Percentiles rank a stretch among this genome's conserved stretches.
phyloP scores from a whole-genome alignment of 2,329 filamentous ascomycete genomes.

The Drechslerella dactyloides region DNA sequence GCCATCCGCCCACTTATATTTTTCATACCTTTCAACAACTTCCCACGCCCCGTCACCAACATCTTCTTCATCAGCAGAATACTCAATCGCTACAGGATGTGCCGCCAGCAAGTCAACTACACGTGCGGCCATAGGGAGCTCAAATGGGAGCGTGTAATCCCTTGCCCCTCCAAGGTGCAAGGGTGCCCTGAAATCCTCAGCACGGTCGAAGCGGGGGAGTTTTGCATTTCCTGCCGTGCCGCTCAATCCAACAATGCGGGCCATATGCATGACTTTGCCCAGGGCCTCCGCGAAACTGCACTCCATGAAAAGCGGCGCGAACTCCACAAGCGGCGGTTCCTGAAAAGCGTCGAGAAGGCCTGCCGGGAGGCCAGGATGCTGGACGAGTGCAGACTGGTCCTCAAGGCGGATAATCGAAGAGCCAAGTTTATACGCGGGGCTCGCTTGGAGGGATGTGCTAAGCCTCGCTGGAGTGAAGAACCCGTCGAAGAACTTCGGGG shows the following conservation, averaged over 20 bases:
- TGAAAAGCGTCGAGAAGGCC: neutral
- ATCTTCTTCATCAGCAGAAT: neutral
- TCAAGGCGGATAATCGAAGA: too few species aligned
- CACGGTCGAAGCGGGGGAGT: neutral
- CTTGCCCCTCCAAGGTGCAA: neutral
- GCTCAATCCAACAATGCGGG: neutral
- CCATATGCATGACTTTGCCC: neutral
- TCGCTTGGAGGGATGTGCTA: too few species aligned
- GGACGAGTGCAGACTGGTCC: neutral
- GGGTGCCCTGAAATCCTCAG: neutral
- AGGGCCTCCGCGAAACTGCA: neutral
- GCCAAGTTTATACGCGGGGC: too few species aligned
- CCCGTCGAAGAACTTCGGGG: neutral
- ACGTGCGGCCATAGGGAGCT: conserved; percentile 6
- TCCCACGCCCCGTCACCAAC: neutral
- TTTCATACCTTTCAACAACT: too few species aligned
- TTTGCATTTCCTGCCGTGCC: neutral
- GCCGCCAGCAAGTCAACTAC: neutral
- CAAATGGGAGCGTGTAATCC: conserved; percentile 8
- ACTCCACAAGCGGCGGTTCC: neutral
- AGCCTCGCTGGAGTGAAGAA: too few species aligned
- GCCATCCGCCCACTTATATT: too few species aligned
- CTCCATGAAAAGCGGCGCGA: neutral
- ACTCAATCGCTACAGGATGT: conserved; percentile 3
- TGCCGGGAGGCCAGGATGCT: neutral